Conservation (phyloP, 305 asterid species). For the Fraxinus paxiana region DNA sequence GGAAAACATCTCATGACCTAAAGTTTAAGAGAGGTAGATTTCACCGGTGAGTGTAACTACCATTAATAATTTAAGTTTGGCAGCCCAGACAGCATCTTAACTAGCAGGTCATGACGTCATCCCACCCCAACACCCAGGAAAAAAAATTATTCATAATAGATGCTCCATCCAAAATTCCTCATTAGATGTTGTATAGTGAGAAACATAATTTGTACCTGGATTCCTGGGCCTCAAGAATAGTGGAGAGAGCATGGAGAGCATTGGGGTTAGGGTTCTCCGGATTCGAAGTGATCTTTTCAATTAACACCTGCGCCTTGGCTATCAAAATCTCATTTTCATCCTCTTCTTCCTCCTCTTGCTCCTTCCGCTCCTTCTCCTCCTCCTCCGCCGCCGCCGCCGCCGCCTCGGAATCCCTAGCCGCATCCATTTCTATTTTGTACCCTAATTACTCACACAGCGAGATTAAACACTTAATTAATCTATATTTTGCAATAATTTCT, state of each 20-base stretch:
- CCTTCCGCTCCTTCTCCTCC: conserved; percentile 33
- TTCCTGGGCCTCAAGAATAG: conserved; percentile 77
- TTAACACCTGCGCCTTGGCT: conserved; percentile 62
- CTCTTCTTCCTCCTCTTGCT: conserved; percentile 39
- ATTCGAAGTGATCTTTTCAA: conserved; percentile 70
- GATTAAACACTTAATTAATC: neutral
- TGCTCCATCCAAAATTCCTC: neutral
- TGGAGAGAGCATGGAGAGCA: conserved; percentile 74
- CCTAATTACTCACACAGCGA: neutral
- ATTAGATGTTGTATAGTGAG: neutral
- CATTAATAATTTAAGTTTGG: neutral
- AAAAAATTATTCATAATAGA: neutral
- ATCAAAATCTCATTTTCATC: conserved; percentile 58
- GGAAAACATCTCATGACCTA: neutral
- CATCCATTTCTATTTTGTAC: conserved; percentile 30
- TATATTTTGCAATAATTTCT: neutral
- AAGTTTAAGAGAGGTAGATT: neutral
- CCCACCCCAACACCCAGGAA: neutral
- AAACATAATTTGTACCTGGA: conserved; percentile 45
- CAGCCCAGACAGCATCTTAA: neutral
- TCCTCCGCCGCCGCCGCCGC: conserved; percentile 15
- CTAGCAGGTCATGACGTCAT: neutral
- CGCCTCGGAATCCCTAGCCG: conserved; percentile 35
- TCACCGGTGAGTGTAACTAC: neutral
- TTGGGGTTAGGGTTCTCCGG: conserved; percentile 79